Conservation (phyloP, 257 asterid species). For the Forsythia viridissima region DNA sequence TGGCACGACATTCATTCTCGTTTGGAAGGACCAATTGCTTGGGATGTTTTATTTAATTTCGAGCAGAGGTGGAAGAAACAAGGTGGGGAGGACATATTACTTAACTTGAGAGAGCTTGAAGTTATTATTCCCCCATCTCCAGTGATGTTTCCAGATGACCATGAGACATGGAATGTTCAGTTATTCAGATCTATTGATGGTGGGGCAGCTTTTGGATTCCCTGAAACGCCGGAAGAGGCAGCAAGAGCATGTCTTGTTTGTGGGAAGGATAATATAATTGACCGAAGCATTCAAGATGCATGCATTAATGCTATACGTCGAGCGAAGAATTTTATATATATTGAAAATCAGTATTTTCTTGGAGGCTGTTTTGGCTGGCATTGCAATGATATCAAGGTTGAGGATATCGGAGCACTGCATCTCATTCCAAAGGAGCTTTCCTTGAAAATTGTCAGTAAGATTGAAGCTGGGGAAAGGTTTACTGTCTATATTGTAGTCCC, state of each 20-base stretch:
- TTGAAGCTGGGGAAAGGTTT: slow-evolving; percentile 52
- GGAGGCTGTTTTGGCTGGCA: slow-evolving; percentile 51
- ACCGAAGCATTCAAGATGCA: slow-evolving; percentile 53
- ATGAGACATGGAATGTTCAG: slow-evolving; percentile 52
- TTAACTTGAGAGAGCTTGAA: slow-evolving; percentile 48
- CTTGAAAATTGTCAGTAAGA: slow-evolving; percentile 44
- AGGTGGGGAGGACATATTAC: slow-evolving; percentile 42
- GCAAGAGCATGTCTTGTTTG: slow-evolving; percentile 42
- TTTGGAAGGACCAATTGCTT: slow-evolving; percentile 54
- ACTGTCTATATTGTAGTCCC: slow-evolving; percentile 44
- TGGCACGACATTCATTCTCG: slow-evolving; percentile 59
- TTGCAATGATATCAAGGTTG: slow-evolving; percentile 43
- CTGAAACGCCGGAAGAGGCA: slow-evolving; percentile 46
- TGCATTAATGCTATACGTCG: slow-evolving; percentile 50
- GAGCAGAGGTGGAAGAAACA: slow-evolving; percentile 58
- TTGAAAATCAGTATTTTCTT: slow-evolving; percentile 52
- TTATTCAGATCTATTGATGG: slow-evolving; percentile 53
- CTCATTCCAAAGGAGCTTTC: slow-evolving; percentile 47
- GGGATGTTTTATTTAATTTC: slow-evolving; percentile 53
- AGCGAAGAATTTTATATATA: slow-evolving; percentile 47
- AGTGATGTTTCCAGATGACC: slow-evolving; percentile 43
- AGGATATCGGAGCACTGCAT: slow-evolving; percentile 47
- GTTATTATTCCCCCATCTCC: slow-evolving; percentile 48
- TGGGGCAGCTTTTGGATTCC: slow-evolving; percentile 53
- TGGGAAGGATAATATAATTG: slow-evolving; percentile 47